Base-by-base conservation (phyloP, 2,329 filamentous ascomycete genomes). In the Mycosphaerelloides madeirae region DNA sequence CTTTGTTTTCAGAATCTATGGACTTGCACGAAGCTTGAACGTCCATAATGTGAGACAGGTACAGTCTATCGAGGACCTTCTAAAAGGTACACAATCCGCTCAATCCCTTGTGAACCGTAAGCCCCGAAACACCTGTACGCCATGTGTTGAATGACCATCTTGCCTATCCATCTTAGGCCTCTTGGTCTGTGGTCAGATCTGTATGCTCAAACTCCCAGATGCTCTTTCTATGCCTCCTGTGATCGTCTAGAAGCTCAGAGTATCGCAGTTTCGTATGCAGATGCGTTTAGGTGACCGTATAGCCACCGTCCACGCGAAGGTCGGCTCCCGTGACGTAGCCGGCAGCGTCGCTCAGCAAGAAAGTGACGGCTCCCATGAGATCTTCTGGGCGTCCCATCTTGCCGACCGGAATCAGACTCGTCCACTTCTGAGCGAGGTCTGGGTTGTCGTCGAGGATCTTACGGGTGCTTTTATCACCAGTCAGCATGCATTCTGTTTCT, bases 381-480 rank as follows among this genome's bases (percentile, higher is more conserved):
- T 97, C 91, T 64, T 90, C 83, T 1, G 91, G 91, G 40, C 82
- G 78, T 19, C 91, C 91, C 87, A 97, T 95, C 71, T 91, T 91
- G 46, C 89, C 91, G 63, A 87, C 83, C 0, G 93, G 93, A 50
- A 96, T 97, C 42, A 95, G 76, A 1, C 85, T 90, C 12, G 83
- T 94, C 91, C 91, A 97, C 68, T 93, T 84, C 63, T 83, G 77
- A 68, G 89, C 86, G 31, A 97, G 80, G 43, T 93, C 87, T 15
- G 90, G 89, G 68, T 95, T 94, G 48, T 95, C 88, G 53, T 93
- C 85, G 19, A 97, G 79, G 57, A 97, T 96, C 74, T 95, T 95
- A 72, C 89, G 82, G 32, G 89, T 96, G 41, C 87, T 94, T 60
- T 37, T 16, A 41, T 18, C 13, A 29, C 12, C 11, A 19, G 16